Conservation (phyloP, 805 yeast species). For the Grigorovia transvaalensis region DNA sequence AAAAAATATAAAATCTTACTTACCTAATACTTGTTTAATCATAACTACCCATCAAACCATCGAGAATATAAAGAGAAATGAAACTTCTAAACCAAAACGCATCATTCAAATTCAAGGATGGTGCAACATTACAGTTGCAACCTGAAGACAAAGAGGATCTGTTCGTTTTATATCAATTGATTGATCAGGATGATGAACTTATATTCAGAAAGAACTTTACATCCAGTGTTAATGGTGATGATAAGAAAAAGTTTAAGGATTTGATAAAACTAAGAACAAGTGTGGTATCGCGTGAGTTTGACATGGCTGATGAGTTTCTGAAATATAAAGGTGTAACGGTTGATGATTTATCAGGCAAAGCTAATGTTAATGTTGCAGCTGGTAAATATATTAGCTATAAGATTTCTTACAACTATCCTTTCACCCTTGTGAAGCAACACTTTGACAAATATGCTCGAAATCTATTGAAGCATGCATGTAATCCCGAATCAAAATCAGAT, state of each 20-base stretch:
- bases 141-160: slow-evolving; percentile 90
- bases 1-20: too few species aligned
- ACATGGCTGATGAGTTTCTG: slow-evolving; percentile 64
- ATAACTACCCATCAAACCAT: too few species aligned
- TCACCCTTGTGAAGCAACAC: slow-evolving; percentile 60
- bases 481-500: slow-evolving; percentile 73
- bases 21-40: too few species aligned
- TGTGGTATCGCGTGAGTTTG: slow-evolving; percentile 67
- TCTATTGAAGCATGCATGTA: slow-evolving; percentile 56
- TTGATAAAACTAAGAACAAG: slow-evolving; percentile 48
- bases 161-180: slow-evolving; percentile 76
- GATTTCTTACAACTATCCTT: slow-evolving; percentile 55
- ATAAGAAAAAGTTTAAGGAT: slow-evolving; percentile 46
- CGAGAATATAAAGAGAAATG: not conserved
- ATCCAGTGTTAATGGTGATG: slow-evolving; percentile 61
- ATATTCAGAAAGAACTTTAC: slow-evolving; percentile 52
- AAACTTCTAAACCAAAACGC: slow-evolving; percentile 1
- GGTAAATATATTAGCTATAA: slow-evolving; percentile 86
- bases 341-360: slow-evolving; percentile 32
- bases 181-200: slow-evolving; percentile 67
- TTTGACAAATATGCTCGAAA: slow-evolving; percentile 71
- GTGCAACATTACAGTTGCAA: slow-evolving; percentile 39
- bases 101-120: slow-evolving; percentile 8
- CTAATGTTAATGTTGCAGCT: slow-evolving; percentile 64
- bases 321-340: slow-evolving; percentile 69